phyloP scores from a whole-genome alignment of 78 protist genomes.

The Dictyostelium intermedium region DNA sequence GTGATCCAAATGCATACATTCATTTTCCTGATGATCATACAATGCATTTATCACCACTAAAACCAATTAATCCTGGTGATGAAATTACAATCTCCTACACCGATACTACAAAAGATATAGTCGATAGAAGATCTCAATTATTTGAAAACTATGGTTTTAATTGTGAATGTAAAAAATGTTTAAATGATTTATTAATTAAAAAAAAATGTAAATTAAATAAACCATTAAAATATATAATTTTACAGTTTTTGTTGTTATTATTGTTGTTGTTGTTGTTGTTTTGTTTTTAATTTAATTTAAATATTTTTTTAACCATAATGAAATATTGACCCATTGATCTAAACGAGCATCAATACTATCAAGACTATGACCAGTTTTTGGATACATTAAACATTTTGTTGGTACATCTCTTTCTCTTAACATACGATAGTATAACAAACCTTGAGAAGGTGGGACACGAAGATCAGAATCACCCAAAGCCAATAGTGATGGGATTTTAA shows the following conservation, averaged over 20 bases:
- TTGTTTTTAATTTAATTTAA: background rate
- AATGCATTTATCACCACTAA: background rate
- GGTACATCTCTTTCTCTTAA: slow-evolving; percentile 33
- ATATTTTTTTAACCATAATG: slow-evolving; percentile 53
- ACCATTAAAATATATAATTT: background rate
- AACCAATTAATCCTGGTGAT: slow-evolving; percentile 36
- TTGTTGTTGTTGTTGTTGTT: no score
- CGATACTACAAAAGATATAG: slow-evolving; percentile 21
- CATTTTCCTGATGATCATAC: slow-evolving; percentile 46
- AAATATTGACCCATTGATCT: slow-evolving; percentile 63
- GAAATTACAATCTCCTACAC: slow-evolving; percentile 49
- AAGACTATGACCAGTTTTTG: slow-evolving; percentile 56
- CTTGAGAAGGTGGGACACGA: slow-evolving; percentile 68
- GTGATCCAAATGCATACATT: slow-evolving; percentile 44
- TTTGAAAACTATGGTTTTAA: slow-evolving; percentile 74
- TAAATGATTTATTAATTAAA: slow-evolving; percentile 9
- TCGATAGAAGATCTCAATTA: slow-evolving; percentile 38
- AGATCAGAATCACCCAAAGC: slow-evolving; percentile 36
- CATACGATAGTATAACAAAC: slow-evolving; percentile 18
- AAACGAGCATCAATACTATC: slow-evolving; percentile 49
- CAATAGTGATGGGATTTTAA: slow-evolving; percentile 44
- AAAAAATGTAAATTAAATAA: slow-evolving; percentile 13
- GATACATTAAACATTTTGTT: slow-evolving; percentile 52
- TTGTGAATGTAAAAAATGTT: slow-evolving; percentile 57
- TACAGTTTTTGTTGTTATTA: background rate